A percentile compares a stretch with the other conserved stretches of the same genome.
These are phyloP conservation scores for Fraxinus cuspidata DNA, from an alignment of 257 asterid species.

Conservation along the genomic window DNA sequence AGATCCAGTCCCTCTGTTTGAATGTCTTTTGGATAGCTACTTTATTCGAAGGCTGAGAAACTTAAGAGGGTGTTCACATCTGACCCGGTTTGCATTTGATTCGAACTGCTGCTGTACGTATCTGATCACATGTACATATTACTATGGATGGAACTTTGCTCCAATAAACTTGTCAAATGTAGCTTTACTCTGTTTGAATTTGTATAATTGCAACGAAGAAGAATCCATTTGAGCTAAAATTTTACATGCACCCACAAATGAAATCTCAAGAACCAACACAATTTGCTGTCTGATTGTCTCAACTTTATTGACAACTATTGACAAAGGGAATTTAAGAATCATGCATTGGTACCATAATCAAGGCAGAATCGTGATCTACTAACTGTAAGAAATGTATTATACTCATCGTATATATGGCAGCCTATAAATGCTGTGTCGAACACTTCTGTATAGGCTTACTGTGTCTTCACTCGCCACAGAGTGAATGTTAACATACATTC, in stretches of 20 bases:
- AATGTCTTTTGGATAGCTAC: slow-evolving; percentile 18
- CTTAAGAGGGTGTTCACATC: too few relatives aligned
- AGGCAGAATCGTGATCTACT: background rate
- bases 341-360: background rate
- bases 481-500: background rate
- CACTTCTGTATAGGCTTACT: background rate
- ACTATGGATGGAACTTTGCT: background rate
- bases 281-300: background rate
- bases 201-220: too few relatives aligned
- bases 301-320: background rate
- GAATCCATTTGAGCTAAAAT: too few relatives aligned
- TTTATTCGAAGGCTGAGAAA: background rate
- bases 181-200: too few relatives aligned
- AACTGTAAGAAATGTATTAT: background rate
- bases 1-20: slow-evolving; percentile 75
- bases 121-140: background rate
- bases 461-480: background rate
- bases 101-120: too few relatives aligned
- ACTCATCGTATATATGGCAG: background rate
- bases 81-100: too few relatives aligned
- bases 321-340: background rate
- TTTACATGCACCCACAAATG: background rate
- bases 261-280: background rate
- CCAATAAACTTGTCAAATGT: background rate
- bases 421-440: background rate